These are phyloP conservation scores for Gardenia jasminoides DNA, from an alignment of 257 asterid species.

Conservation along the genomic window DNA sequence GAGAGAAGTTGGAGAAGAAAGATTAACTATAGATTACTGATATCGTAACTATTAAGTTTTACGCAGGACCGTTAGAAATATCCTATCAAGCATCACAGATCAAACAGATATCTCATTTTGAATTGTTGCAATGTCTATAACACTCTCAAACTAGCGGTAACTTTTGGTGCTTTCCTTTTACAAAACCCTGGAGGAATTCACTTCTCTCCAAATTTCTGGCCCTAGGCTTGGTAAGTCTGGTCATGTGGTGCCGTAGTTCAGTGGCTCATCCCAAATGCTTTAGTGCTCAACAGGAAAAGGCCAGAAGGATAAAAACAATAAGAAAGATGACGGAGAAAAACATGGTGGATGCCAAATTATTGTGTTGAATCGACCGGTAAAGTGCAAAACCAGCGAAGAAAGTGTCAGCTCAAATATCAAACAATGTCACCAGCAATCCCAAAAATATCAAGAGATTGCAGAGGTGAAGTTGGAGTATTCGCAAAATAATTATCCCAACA, in stretches of 20 bases:
- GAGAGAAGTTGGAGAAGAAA: too few relatives aligned
- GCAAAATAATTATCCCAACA: background rate
- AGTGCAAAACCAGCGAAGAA: background rate
- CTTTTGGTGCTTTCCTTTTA: too few relatives aligned
- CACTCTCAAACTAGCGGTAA: too few relatives aligned
- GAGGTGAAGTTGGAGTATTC: background rate
- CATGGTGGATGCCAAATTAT: background rate
- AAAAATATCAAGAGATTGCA: conserved; percentile 1
- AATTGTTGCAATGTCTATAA: too few relatives aligned
- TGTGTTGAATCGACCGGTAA: background rate
- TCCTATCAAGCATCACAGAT: too few relatives aligned
- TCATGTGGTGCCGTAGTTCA: too few relatives aligned
- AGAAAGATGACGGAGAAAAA: conserved; percentile 9
- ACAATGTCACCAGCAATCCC: background rate
- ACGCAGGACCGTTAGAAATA: too few relatives aligned
- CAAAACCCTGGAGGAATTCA: background rate
- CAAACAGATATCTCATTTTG: too few relatives aligned
- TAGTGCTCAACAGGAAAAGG: background rate
- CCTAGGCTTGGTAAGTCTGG: background rate
- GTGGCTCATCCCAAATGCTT: background rate
- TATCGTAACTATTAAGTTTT: too few relatives aligned
- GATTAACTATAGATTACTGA: too few relatives aligned
- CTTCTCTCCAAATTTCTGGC: background rate
- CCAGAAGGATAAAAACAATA: background rate
- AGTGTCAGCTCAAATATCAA: background rate